These are phyloP conservation scores for Halophytophthora batemanensis DNA, from an alignment of 352 stramenopile species.

Conservation along the genomic window DNA sequence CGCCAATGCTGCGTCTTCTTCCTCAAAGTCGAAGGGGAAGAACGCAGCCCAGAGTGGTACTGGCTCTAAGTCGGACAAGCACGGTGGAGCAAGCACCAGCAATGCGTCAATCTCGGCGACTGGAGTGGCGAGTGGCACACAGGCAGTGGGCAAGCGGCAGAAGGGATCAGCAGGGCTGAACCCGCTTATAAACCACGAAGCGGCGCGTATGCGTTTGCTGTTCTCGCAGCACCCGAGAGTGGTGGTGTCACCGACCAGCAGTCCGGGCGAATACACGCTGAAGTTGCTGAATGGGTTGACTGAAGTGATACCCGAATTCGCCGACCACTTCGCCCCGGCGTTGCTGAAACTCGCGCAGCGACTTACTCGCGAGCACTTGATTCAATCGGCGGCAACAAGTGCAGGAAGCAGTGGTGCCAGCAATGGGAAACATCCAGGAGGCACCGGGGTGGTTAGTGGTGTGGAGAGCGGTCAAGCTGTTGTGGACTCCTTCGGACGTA, in stretches of 20 bases:
- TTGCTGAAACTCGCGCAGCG: slow-evolving; percentile 82
- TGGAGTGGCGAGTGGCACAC: slow-evolving; percentile 9
- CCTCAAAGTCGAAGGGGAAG: slow-evolving; percentile 44
- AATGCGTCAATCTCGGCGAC: neutral
- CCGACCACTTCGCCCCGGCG: slow-evolving; percentile 73
- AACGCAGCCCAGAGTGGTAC: slow-evolving; percentile 19
- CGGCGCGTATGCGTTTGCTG: slow-evolving; percentile 49
- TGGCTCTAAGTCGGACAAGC: slow-evolving; percentile 25
- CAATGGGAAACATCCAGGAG: slow-evolving; percentile 19
- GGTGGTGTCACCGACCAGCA: slow-evolving; percentile 39
- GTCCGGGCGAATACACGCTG: slow-evolving; percentile 68
- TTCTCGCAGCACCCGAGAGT: slow-evolving; percentile 44
- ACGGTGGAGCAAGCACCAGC: slow-evolving; percentile 14
- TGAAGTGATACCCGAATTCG: slow-evolving; percentile 60
- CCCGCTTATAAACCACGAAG: slow-evolving; percentile 55
- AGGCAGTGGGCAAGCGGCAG: slow-evolving; percentile 28
- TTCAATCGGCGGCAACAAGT: slow-evolving; percentile 37
- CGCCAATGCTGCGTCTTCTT: slow-evolving; percentile 5
- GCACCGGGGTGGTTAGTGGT: slow-evolving; percentile 25
- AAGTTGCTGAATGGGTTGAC: slow-evolving; percentile 62
- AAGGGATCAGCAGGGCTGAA: slow-evolving; percentile 37
- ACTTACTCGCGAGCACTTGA: slow-evolving; percentile 82
- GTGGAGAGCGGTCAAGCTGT: slow-evolving; percentile 37
- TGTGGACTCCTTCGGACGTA: slow-evolving; percentile 73
- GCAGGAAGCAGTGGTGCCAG: slow-evolving; percentile 11